Conservation (phyloP, 2,329 filamentous ascomycete species). For the Cadophora sp. region DNA sequence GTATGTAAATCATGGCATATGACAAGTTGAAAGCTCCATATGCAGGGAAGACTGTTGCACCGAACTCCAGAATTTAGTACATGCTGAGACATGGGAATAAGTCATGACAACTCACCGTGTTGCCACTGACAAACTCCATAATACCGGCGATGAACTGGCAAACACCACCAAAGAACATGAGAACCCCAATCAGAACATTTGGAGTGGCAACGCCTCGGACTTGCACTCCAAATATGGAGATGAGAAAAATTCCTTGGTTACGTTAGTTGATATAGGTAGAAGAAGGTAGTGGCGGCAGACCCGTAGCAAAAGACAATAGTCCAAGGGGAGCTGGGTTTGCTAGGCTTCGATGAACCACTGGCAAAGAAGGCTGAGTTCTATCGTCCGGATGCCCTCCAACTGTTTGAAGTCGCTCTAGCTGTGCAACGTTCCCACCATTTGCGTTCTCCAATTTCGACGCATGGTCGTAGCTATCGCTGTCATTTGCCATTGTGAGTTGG, state of each 20-base stretch:
- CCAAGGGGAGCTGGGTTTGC: conserved; percentile 41
- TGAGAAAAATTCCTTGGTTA: conserved; percentile 21
- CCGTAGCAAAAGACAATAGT: conserved; percentile 49
- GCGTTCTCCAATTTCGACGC: conserved; percentile 17
- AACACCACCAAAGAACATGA: conserved; percentile 49
- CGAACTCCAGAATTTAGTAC: conserved; percentile 35
- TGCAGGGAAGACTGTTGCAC: conserved; percentile 49
- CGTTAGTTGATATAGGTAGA: neutral
- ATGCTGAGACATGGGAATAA: neutral
- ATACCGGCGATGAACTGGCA: conserved; percentile 28
- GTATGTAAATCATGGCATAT: conserved; percentile 50
- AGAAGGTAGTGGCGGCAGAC: conserved; percentile 20
- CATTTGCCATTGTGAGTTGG: neutral
- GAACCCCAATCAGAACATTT: conserved; percentile 45
- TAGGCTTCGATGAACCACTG: conserved; percentile 40
- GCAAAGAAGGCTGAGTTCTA: conserved; percentile 32
- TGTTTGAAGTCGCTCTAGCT: conserved; percentile 20
- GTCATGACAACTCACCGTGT: conserved; percentile 7
- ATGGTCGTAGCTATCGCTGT: conserved; percentile 15
- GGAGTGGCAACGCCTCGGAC: conserved; percentile 21
- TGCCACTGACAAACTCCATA: conserved; percentile 27
- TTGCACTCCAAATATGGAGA: conserved; percentile 22
- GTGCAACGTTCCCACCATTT: conserved; percentile 11
- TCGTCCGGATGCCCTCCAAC: conserved; percentile 22
- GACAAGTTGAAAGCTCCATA: conserved; percentile 51